A percentile compares a stretch with the other conserved stretches of the same genome.
These are phyloP conservation scores for Saxispiralis lemnorum DNA, from an alignment of 495 filamentous ascomycete genomes.

Conservation along the genomic window DNA sequence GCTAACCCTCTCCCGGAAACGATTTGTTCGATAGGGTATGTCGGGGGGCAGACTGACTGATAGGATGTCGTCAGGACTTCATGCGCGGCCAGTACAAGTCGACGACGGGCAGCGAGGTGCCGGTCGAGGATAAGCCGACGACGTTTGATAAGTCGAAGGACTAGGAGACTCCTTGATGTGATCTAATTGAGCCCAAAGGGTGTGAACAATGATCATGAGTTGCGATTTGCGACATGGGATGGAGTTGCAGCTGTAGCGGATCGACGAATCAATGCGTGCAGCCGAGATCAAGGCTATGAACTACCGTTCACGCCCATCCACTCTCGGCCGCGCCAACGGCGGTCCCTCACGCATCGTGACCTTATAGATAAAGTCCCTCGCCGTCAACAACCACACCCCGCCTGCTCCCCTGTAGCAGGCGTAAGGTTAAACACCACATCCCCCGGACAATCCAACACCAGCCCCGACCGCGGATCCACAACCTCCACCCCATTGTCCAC, in stretches of 20 bases:
- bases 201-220: too few relatives aligned
- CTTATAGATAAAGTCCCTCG: conserved; percentile 3
- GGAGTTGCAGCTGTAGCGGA: too few relatives aligned
- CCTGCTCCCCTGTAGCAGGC: background rate
- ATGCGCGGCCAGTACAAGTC: conserved; percentile 47
- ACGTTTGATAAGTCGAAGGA: conserved; percentile 18
- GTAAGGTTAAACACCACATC: conserved; percentile 6
- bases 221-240: too few relatives aligned
- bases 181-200: too few relatives aligned
- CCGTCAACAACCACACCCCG: conserved; percentile 3
- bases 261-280: too few relatives aligned
- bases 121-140: conserved; percentile 45
- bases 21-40: too few relatives aligned
- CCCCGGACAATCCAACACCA: conserved; percentile 5
- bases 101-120: conserved; percentile 41
- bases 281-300: too few relatives aligned
- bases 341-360: background rate
- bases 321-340: too few relatives aligned
- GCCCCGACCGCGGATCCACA: conserved; percentile 2
- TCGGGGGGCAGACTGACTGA: background rate
- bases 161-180: background rate
- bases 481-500: conserved; percentile 8
- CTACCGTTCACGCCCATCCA: too few relatives aligned
- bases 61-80: conserved; percentile 20
- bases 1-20: background rate